Evolutionary conservation across 2,329 filamentous ascomycete species (phyloP).

Genomic region (Iodosphaeria phyllophila): DNA sequence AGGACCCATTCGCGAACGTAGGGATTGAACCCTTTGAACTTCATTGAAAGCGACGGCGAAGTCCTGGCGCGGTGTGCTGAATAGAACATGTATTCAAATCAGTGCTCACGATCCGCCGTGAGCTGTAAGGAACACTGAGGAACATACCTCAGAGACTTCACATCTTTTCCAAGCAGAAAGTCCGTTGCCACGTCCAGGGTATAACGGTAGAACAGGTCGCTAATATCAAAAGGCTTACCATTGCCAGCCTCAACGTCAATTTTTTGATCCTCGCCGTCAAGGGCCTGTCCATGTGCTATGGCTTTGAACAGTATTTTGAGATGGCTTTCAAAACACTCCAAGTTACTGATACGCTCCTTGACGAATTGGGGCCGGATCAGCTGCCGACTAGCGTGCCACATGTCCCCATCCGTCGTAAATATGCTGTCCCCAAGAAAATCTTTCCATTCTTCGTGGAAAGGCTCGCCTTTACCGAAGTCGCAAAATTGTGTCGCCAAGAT

Average conservation of each 20-base stretch:
- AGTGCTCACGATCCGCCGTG: background rate
- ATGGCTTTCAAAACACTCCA: constrained; percentile 67
- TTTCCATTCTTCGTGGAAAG: constrained; percentile 58
- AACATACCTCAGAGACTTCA: constrained; percentile 37
- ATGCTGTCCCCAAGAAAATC: constrained; percentile 61
- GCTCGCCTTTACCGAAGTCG: constrained; percentile 66
- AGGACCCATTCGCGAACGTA: constrained; percentile 46
- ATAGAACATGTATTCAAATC: background rate
- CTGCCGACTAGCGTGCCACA: constrained; percentile 67
- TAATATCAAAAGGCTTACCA: constrained; percentile 47
- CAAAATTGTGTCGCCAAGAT: constrained; percentile 72
- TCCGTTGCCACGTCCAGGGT: constrained; percentile 76
- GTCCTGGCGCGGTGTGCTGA: constrained; percentile 34
- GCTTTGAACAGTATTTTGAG: constrained; percentile 53
- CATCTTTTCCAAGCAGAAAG: constrained; percentile 64
- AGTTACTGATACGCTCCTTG: constrained; percentile 64
- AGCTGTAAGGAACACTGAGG: background rate
- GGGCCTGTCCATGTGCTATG: constrained; percentile 37
- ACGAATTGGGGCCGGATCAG: constrained; percentile 76
- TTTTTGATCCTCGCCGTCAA: constrained; percentile 39
- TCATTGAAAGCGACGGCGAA: constrained; percentile 73
- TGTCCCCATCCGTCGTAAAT: constrained; percentile 60
- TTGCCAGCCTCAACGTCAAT: constrained; percentile 45
- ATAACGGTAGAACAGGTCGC: constrained; percentile 66
- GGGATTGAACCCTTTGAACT: constrained; percentile 55